phyloP scores from a whole-genome alignment of 2,329 filamentous ascomycete species.

The Dryadomyces sulphureus region DNA sequence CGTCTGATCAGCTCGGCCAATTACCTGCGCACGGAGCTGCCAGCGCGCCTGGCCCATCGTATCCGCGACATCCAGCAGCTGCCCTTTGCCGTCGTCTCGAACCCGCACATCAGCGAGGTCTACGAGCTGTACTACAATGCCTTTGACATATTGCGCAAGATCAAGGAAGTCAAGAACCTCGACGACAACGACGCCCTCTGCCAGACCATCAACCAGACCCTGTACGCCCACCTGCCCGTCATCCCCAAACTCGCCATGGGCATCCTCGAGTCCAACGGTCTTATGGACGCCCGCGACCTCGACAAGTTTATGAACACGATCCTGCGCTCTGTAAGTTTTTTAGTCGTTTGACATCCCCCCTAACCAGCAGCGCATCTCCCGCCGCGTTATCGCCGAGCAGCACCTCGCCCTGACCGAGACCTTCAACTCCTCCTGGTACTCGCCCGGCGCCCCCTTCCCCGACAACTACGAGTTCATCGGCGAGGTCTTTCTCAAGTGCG shows the following conservation, averaged over 20 bases:
- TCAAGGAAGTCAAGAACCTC: slow-evolving; percentile 69
- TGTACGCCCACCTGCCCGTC: slow-evolving; percentile 79
- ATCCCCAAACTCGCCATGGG: slow-evolving; percentile 93
- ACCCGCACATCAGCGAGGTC: slow-evolving; percentile 81
- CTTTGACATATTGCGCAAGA: slow-evolving; percentile 79
- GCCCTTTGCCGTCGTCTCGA: slow-evolving; percentile 92
- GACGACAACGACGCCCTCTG: slow-evolving; percentile 87
- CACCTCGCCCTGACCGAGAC: slow-evolving; percentile 91
- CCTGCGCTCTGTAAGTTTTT: slow-evolving; percentile 57
- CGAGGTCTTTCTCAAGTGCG: slow-evolving; percentile 87
- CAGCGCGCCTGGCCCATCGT: slow-evolving; percentile 77
- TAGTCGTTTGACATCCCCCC: neutral
- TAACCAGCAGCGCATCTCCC: slow-evolving; percentile 92
- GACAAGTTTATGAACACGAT: slow-evolving; percentile 95
- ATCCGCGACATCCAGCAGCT: slow-evolving; percentile 95
- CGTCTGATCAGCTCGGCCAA: slow-evolving; percentile 89
- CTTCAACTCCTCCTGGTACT: slow-evolving; percentile 82
- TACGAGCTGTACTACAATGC: slow-evolving; percentile 95
- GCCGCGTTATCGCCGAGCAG: slow-evolving; percentile 93
- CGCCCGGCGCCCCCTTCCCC: slow-evolving; percentile 58
- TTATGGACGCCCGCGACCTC: slow-evolving; percentile 67
- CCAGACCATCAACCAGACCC: slow-evolving; percentile 59
- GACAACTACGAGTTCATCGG: slow-evolving; percentile 70
- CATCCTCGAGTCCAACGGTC: slow-evolving; percentile 73
- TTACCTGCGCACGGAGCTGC: slow-evolving; percentile 90